A percentile compares a stretch with the other conserved stretches of the same genome.
These are phyloP conservation scores for Chaetothyriales sp. DNA, from an alignment of 2,329 filamentous ascomycete genomes.

Conservation along the genomic window DNA sequence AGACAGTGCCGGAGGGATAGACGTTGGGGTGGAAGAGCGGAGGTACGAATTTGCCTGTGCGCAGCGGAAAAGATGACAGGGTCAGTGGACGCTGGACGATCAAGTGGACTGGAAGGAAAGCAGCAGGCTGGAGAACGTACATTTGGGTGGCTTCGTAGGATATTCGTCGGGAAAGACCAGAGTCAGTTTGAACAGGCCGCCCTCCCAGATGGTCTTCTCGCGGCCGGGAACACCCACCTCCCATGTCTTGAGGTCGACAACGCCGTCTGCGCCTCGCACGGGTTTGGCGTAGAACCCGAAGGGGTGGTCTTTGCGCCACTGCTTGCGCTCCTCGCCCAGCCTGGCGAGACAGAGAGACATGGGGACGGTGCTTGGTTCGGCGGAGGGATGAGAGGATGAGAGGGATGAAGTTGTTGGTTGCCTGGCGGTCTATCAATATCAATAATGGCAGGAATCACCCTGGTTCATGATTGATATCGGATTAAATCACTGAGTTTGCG, in stretches of 20 bases:
- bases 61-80: neutral
- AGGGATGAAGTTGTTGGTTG: neutral
- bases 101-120: neutral
- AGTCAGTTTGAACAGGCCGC: conserved; percentile 89
- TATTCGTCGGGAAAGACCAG: conserved; percentile 95
- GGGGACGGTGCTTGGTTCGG: neutral
- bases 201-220: conserved; percentile 93
- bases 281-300: conserved; percentile 96
- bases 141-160: conserved; percentile 96
- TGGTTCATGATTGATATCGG: neutral
- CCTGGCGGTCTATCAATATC: neutral
- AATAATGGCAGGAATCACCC: too few species aligned
- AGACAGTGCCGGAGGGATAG: conserved; percentile 94
- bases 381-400: neutral
- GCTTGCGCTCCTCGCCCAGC: conserved; percentile 70
- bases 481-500: neutral
- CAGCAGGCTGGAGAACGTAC: conserved; percentile 33
- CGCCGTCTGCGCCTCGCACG: conserved; percentile 53
- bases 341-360: conserved; percentile 87
- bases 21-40: conserved; percentile 97
- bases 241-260: conserved; percentile 87
- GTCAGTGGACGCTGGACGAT: neutral
- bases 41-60: conserved; percentile 83
- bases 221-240: conserved; percentile 94
- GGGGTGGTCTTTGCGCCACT: conserved; percentile 67